Conservation (phyloP, 2,329 filamentous ascomycete species). For the Venturia pyrina region DNA sequence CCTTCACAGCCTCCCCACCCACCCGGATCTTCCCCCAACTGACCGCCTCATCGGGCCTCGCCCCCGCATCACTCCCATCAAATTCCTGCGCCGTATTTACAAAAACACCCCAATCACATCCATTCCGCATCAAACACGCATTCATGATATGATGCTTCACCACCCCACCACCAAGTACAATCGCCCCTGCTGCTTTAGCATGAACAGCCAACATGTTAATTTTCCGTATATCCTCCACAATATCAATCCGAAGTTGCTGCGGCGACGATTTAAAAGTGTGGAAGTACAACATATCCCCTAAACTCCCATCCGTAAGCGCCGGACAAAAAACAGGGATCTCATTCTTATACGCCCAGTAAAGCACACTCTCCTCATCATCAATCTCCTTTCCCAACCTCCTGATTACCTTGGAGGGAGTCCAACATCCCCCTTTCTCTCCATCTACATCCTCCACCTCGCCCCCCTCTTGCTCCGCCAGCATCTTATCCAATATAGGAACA, state of each 20-base stretch:
- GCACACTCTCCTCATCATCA: constrained; percentile 81
- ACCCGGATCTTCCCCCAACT: constrained; percentile 98
- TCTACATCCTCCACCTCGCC: constrained; percentile 26
- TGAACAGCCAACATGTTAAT: constrained; percentile 88
- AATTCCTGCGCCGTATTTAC: constrained; percentile 98
- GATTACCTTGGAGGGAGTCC: constrained; percentile 92
- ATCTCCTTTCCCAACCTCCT: constrained; percentile 86
- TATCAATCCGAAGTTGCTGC: constrained; percentile 71
- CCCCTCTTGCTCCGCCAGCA: constrained; percentile 88
- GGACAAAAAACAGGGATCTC: constrained; percentile 96
- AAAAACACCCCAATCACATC: constrained; percentile 92
- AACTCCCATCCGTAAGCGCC: constrained; percentile 84
- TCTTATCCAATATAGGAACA: constrained; percentile 83
- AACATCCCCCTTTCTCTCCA: constrained; percentile 55
- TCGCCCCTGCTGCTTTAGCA: constrained; percentile 85
- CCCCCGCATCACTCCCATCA: constrained; percentile 92
- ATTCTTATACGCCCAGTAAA: constrained; percentile 97
- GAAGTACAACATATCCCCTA: constrained; percentile 98
- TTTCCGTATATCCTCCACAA: constrained; percentile 83
- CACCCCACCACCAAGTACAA: constrained; percentile 88
- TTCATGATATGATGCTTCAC: constrained; percentile 99
- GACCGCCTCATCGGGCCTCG: constrained; percentile 88
- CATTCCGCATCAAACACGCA: constrained; percentile 93
- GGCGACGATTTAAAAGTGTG: constrained; percentile 90
- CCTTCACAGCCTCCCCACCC: constrained; percentile 80